phyloP scores from a whole-genome alignment of 345 rosid genomes.

The Crucihimalaya himalaica region DNA sequence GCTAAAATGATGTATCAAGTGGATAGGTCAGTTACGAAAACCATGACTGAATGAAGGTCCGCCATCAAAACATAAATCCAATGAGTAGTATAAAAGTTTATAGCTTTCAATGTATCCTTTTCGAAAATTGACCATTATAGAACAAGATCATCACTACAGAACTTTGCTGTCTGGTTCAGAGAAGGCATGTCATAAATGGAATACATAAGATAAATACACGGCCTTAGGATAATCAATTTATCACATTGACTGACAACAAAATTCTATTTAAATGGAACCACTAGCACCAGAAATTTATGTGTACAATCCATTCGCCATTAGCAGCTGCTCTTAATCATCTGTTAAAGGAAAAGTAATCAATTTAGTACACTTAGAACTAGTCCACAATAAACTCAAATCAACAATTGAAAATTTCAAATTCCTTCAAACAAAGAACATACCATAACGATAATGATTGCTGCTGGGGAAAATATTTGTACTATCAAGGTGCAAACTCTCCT shows the following conservation, averaged over 20 bases:
- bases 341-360: conserved; percentile 51
- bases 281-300: conserved; percentile 42
- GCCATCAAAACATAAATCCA: not conserved
- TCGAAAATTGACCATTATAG: not conserved
- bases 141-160: conserved; percentile 11
- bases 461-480: conserved; percentile 47
- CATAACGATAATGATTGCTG: conserved; percentile 53
- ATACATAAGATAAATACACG: conserved; percentile 17
- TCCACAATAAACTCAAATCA: conserved; percentile 27
- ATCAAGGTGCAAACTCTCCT: conserved; percentile 62
- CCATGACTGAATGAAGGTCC: not conserved
- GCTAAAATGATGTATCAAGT: conserved; percentile 10
- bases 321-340: conserved; percentile 58
- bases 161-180: conserved; percentile 8
- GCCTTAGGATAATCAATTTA: conserved; percentile 12
- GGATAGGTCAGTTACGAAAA: conserved; percentile 8
- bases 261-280: conserved; percentile 41
- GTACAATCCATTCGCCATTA: conserved; percentile 47
- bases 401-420: conserved; percentile 25
- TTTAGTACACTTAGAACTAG: conserved; percentile 41
- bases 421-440: conserved; percentile 58
- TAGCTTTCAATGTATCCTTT: not conserved
- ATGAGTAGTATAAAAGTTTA: conserved; percentile 1
- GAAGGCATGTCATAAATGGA: not conserved
- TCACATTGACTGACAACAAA: conserved; percentile 36